Evolutionary conservation across 345 rosid genomes (phyloP).

Genomic region (Aquilaria malaccensis): DNA sequence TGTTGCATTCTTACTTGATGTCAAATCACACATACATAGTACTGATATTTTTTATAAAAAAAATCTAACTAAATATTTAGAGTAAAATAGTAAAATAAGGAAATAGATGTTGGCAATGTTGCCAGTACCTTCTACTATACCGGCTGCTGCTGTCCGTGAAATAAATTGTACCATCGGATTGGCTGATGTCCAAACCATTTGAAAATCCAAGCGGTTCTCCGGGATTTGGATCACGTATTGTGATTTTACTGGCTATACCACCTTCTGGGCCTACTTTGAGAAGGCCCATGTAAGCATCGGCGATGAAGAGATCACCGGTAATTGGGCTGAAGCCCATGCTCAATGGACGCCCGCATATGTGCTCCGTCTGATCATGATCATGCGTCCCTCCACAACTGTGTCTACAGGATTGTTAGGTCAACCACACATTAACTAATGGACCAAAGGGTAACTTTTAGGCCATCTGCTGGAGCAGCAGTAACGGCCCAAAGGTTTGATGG

Average conservation of each 20-base stretch:
- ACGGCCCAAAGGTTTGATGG: too few species aligned
- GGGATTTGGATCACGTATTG: conserved; percentile 38
- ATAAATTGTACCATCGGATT: conserved; percentile 43
- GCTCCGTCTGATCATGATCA: conserved; percentile 41
- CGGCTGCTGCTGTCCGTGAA: conserved; percentile 66
- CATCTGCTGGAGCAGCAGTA: not conserved
- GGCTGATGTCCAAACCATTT: conserved; percentile 55
- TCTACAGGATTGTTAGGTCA: conserved; percentile 9
- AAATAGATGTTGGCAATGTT: not conserved
- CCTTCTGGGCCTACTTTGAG: conserved; percentile 70
- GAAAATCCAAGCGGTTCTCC: conserved; percentile 40
- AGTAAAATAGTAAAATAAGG: not conserved
- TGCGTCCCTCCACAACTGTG: conserved; percentile 33
- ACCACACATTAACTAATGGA: not conserved
- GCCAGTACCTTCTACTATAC: conserved; percentile 52
- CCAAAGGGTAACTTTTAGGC: too few species aligned
- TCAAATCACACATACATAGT: not conserved
- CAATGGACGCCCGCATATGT: conserved; percentile 74
- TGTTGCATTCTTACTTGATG: too few species aligned
- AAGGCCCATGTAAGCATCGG: conserved; percentile 80
- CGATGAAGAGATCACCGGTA: conserved; percentile 57
- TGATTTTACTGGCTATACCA: conserved; percentile 47
- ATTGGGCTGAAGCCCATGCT: conserved; percentile 54
- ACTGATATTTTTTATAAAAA: too few species aligned
- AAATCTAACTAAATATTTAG: not conserved